Evolutionary conservation across 352 stramenopile genomes (phyloP).

Genomic region (Phytophthora megakarya): DNA sequence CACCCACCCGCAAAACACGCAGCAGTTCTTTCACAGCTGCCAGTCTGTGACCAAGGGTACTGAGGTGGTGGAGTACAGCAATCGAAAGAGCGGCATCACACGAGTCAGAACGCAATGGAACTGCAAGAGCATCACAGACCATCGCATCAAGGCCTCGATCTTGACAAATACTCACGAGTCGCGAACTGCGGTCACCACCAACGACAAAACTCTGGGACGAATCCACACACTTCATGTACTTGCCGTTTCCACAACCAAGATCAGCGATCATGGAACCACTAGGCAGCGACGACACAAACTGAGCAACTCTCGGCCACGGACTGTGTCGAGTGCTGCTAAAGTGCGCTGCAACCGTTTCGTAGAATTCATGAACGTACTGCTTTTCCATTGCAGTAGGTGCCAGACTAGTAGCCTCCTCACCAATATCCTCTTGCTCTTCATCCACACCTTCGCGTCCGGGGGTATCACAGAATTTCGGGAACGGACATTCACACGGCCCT

Average conservation of each 20-base stretch:
- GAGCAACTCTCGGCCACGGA: constrained; percentile 74
- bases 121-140: constrained; percentile 72
- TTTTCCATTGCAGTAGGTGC: constrained; percentile 73
- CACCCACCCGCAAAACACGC: constrained; percentile 72
- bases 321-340: constrained; percentile 90
- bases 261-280: constrained; percentile 73
- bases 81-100: constrained; percentile 87
- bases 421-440: constrained; percentile 1
- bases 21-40: constrained; percentile 79
- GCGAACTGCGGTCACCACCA: constrained; percentile 70
- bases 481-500: constrained; percentile 69
- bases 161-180: constrained; percentile 69
- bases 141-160: constrained; percentile 67
- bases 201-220: constrained; percentile 50
- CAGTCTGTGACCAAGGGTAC: constrained; percentile 68
- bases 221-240: constrained; percentile 89
- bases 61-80: constrained; percentile 86
- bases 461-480: constrained; percentile 73
- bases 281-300: constrained; percentile 66
- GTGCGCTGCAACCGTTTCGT: constrained; percentile 81
- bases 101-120: constrained; percentile 72
- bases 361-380: constrained; percentile 87
- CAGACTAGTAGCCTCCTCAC: constrained; percentile 15
- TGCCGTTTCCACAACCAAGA: constrained; percentile 87
- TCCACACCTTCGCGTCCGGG: constrained; percentile 12